phyloP scores from a whole-genome alignment of 129 eudicot species.

The Lonicera japonica region DNA sequence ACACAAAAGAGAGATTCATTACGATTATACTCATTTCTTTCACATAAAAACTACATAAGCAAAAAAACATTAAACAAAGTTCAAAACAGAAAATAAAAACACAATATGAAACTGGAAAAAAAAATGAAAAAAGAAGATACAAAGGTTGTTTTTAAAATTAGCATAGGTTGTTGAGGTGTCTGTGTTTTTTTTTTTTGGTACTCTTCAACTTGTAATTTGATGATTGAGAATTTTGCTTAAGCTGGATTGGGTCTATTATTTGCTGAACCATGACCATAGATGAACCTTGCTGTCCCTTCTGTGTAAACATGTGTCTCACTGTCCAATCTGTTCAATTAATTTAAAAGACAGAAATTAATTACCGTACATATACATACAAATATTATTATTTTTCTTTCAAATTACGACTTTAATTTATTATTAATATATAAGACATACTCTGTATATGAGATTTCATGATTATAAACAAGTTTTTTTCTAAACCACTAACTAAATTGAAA shows the following conservation, averaged over 20 bases:
- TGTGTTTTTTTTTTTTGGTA: slow-evolving; percentile 1
- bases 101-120: slow-evolving; percentile 2
- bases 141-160: slow-evolving; percentile 6
- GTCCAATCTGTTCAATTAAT: slow-evolving; percentile 40
- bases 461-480: too few species aligned
- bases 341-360: background rate
- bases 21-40: slow-evolving; percentile 11
- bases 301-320: slow-evolving; percentile 83
- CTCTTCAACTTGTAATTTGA: slow-evolving; percentile 10
- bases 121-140: slow-evolving; percentile 12
- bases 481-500: too few species aligned
- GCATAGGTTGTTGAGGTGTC: background rate
- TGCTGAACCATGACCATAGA: slow-evolving; percentile 66
- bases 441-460: too few species aligned
- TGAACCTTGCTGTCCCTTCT: slow-evolving; percentile 72
- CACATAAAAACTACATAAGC: slow-evolving; percentile 8
- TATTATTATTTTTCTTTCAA: too few species aligned
- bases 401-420: too few species aligned
- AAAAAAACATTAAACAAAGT: slow-evolving; percentile 2
- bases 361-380: slow-evolving; percentile 17
- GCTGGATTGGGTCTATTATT: slow-evolving; percentile 24
- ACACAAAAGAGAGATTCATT: slow-evolving; percentile 3
- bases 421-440: too few species aligned
- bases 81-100: background rate
- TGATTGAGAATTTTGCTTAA: too few species aligned